Conservation (phyloP, 1,284 basidiomycete genomes). For the Phylloboletellus chloephorus region DNA sequence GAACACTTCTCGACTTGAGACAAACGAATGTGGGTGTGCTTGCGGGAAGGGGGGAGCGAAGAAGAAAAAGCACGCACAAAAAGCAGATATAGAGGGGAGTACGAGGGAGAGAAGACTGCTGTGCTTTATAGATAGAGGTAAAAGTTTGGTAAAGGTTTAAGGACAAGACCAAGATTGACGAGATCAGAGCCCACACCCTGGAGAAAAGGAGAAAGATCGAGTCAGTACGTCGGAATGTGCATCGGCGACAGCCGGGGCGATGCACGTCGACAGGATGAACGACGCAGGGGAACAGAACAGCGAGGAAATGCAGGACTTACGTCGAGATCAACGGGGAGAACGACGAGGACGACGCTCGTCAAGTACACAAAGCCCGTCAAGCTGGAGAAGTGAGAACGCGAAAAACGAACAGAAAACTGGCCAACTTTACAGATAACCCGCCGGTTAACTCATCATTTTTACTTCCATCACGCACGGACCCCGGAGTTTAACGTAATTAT, state of each 20-base stretch:
- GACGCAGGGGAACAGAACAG: not conserved
- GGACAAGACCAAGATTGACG: conserved; percentile 37
- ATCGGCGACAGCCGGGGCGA: not conserved
- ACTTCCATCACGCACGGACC: conserved; percentile 30
- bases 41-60: conserved; percentile 16
- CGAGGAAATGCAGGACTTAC: conserved; percentile 16
- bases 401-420: conserved; percentile 19
- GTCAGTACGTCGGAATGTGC: conserved; percentile 6
- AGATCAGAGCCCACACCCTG: conserved; percentile 34
- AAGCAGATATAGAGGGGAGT: conserved; percentile 30
- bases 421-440: conserved; percentile 14
- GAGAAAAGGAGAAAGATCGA: conserved; percentile 2
- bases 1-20: conserved; percentile 20
- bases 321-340: conserved; percentile 23
- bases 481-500: conserved; percentile 16
- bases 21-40: conserved; percentile 30
- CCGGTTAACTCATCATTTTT: conserved; percentile 9
- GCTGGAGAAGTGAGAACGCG: conserved; percentile 15
- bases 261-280: not conserved
- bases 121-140: conserved; percentile 43
- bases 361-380: conserved; percentile 24
- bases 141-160: conserved; percentile 34
- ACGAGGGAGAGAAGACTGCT: conserved; percentile 32
- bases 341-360: conserved; percentile 18
- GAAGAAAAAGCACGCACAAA: conserved; percentile 49